Evolutionary conservation across 192 early-diverging fungal species (phyloP).

Genomic region (Neocallimastix lanati): DNA sequence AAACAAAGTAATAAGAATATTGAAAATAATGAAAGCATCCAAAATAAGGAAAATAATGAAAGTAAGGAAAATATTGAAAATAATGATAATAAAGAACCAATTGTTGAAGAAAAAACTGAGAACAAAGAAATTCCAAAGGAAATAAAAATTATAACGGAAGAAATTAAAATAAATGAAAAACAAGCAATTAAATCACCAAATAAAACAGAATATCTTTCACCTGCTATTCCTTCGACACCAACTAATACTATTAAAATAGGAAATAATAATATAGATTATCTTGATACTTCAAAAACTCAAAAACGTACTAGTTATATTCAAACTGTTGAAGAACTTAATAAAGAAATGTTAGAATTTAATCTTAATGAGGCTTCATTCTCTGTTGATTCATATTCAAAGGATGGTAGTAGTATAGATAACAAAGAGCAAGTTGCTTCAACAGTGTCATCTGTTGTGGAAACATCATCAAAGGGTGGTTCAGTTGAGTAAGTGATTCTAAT

Average conservation of each 20-base stretch:
- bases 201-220: background rate
- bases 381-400: background rate
- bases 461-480: background rate
- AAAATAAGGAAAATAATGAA: too few relatives aligned
- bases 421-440: background rate
- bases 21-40: too few relatives aligned
- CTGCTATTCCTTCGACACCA: background rate
- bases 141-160: background rate
- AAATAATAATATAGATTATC: background rate
- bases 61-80: too few relatives aligned
- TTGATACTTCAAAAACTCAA: background rate
- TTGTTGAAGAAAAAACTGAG: background rate
- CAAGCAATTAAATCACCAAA: background rate
- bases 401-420: background rate
- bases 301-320: background rate
- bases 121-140: background rate
- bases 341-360: background rate
- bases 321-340: background rate
- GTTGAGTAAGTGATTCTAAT: background rate
- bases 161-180: background rate
- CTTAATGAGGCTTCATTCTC: background rate
- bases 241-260: background rate
- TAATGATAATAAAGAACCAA: background rate
- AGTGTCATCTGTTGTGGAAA: background rate
- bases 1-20: too few relatives aligned